Conservation (phyloP, 257 asterid genomes). For the Nemophila menziesii region DNA sequence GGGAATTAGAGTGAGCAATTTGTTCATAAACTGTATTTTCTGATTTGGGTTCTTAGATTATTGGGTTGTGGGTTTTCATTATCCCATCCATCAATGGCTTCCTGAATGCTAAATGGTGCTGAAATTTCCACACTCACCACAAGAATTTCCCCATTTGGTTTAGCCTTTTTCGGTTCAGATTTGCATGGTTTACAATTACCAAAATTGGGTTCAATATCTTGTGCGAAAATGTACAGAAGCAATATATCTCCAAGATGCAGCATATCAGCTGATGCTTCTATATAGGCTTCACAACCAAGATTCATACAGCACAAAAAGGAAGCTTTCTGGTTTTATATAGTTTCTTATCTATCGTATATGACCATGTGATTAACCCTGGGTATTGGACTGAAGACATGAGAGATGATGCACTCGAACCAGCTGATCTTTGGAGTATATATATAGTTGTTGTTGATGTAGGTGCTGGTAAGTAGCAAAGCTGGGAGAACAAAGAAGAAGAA, state of each 20-base stretch:
- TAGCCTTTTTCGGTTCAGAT: constrained; percentile 35
- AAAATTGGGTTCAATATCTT: constrained; percentile 25
- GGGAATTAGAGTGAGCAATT: no score
- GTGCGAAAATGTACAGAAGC: constrained; percentile 18
- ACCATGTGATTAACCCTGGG: constrained; percentile 88
- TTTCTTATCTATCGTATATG: constrained; percentile 78
- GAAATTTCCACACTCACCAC: constrained; percentile 33
- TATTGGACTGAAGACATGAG: constrained; percentile 99
- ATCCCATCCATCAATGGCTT: constrained; percentile 33
- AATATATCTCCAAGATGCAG: constrained; percentile 52
- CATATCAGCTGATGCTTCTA: constrained; percentile 49
- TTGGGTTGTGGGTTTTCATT: neutral
- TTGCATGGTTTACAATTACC: constrained; percentile 27
- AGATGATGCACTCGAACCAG: constrained; percentile 92
- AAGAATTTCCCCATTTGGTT: constrained; percentile 30
- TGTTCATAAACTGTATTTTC: no score
- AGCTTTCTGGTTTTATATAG: constrained; percentile 94
- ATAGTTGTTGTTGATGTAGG: constrained; percentile 86
- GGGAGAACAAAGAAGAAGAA: no score
- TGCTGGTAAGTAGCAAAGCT: no score
- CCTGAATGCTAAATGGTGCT: constrained; percentile 58
- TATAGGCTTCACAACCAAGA: constrained; percentile 82
- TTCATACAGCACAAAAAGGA: constrained; percentile 93
- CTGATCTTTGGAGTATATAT: constrained; percentile 41
- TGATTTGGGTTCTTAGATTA: no score